A percentile compares a stretch with the other conserved stretches of the same genome.
phyloP scores from a whole-genome alignment of 1,284 basidiomycete species.

The Golubevia pallescens region DNA sequence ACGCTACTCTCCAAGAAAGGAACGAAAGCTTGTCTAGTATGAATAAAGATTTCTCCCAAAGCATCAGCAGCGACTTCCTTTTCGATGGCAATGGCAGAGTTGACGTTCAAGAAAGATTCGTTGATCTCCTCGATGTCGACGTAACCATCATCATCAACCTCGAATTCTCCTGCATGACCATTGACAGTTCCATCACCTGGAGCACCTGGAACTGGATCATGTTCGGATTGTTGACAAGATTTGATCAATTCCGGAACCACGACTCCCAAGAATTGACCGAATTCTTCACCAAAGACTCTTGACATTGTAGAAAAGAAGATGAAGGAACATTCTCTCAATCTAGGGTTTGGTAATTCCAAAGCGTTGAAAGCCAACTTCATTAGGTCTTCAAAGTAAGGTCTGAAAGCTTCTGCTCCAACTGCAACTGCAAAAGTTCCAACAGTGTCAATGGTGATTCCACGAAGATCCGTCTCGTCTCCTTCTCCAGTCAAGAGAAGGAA shows the following conservation, averaged over 20 bases:
- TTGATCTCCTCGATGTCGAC: constrained; percentile 79
- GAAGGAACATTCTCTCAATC: constrained; percentile 94
- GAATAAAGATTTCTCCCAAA: constrained; percentile 85
- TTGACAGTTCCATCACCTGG: constrained; percentile 55
- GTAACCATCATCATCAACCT: constrained; percentile 67
- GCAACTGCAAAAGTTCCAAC: constrained; percentile 98
- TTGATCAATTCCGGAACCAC: constrained; percentile 85
- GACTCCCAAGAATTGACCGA: constrained; percentile 82
- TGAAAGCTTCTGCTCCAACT: constrained; percentile 90
- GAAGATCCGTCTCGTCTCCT: constrained; percentile 84
- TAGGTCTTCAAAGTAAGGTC: constrained; percentile 91
- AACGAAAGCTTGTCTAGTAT: constrained; percentile 84
- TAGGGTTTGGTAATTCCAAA: constrained; percentile 80
- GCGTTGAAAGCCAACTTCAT: constrained; percentile 95
- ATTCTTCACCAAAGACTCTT: constrained; percentile 92
- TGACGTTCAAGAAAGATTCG: constrained; percentile 71
- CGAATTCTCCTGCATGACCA: constrained; percentile 71
- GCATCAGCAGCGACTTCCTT: constrained; percentile 99
- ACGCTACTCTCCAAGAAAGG: constrained; percentile 77
- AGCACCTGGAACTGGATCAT: constrained; percentile 65
- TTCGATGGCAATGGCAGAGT: constrained; percentile 95
- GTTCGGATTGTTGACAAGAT: constrained; percentile 79
- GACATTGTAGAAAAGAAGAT: constrained; percentile 99
- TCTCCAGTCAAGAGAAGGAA: constrained; percentile 84
- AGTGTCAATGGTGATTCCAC: constrained; percentile 97